phyloP scores from a whole-genome alignment of 257 asterid species.

The Ocimum tenuiflorum region DNA sequence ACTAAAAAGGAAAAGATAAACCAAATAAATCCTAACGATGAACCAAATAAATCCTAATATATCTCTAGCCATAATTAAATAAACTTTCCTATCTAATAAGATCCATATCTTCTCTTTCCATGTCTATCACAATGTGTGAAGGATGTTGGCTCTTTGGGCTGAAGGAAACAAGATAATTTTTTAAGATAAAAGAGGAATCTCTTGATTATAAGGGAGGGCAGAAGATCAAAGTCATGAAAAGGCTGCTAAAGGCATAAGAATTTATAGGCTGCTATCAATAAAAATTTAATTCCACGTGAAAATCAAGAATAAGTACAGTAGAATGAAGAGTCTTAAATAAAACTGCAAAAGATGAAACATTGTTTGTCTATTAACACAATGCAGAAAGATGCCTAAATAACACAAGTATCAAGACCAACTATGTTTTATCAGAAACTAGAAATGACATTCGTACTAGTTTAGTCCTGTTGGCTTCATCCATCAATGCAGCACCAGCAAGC shows the following conservation, averaged over 20 bases:
- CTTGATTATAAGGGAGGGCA: background rate
- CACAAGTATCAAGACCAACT: constrained; percentile 8
- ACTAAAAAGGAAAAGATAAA: no score
- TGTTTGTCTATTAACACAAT: constrained; percentile 10
- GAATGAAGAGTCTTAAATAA: background rate
- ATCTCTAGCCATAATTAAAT: no score
- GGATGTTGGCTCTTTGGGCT: background rate
- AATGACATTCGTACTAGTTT: constrained; percentile 42
- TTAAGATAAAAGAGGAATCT: background rate
- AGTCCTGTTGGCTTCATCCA: constrained; percentile 87
- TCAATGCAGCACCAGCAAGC: constrained; percentile 95
- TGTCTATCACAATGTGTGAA: no score
- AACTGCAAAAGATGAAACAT: background rate
- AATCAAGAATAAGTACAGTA: background rate
- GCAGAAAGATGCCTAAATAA: background rate
- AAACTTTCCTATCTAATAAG: no score
- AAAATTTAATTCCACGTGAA: background rate
- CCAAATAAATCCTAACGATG: no score
- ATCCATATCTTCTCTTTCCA: no score
- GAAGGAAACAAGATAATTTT: background rate
- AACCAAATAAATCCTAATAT: no score
- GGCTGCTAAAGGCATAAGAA: background rate
- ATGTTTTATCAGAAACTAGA: constrained; percentile 1
- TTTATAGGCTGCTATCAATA: no score
- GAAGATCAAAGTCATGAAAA: background rate